Percentiles rank a stretch among this genome's conserved stretches.
Evolutionary conservation across 2,329 filamentous ascomycete genomes (phyloP).

Genomic region (Drechslerella coelobrocha): DNA sequence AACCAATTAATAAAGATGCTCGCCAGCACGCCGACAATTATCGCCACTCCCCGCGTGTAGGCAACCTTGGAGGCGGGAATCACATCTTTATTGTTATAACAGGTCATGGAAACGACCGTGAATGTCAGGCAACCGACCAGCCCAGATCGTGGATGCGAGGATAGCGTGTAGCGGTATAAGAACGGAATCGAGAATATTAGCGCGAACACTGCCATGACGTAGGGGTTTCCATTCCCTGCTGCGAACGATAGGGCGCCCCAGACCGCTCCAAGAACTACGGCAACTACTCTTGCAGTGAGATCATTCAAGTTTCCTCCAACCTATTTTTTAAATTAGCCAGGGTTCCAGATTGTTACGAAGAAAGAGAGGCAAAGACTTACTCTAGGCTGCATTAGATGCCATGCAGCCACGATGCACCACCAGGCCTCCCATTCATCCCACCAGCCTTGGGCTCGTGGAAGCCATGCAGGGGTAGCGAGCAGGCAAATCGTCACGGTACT

Average conservation of each 20-base stretch:
- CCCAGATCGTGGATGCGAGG: conserved; percentile 62
- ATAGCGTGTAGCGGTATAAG: conserved; percentile 52
- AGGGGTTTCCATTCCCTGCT: conserved; percentile 64
- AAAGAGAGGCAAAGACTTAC: conserved; percentile 54
- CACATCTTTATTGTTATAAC: conserved; percentile 49
- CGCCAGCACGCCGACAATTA: conserved; percentile 65
- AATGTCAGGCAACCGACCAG: conserved; percentile 67
- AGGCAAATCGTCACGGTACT: conserved; percentile 62
- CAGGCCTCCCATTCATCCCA: conserved; percentile 66
- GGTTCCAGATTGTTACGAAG: background rate
- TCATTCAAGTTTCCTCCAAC: conserved; percentile 68
- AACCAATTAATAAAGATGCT: conserved; percentile 67
- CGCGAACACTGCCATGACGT: conserved; percentile 65
- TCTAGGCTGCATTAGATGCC: conserved; percentile 65
- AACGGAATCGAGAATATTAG: conserved; percentile 66
- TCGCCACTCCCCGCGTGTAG: conserved; percentile 62
- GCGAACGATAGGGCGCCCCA: conserved; percentile 66
- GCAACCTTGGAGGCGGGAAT: conserved; percentile 60
- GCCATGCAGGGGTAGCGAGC: conserved; percentile 65
- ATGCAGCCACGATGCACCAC: conserved; percentile 68
- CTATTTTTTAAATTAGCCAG: conserved; percentile 50
- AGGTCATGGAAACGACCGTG: conserved; percentile 59
- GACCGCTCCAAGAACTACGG: conserved; percentile 63
- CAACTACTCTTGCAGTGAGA: conserved; percentile 63
- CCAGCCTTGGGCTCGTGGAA: conserved; percentile 61